Evolutionary conservation across 495 filamentous ascomycete species (phyloP).

Genomic region (Trichocladium antarcticum): DNA sequence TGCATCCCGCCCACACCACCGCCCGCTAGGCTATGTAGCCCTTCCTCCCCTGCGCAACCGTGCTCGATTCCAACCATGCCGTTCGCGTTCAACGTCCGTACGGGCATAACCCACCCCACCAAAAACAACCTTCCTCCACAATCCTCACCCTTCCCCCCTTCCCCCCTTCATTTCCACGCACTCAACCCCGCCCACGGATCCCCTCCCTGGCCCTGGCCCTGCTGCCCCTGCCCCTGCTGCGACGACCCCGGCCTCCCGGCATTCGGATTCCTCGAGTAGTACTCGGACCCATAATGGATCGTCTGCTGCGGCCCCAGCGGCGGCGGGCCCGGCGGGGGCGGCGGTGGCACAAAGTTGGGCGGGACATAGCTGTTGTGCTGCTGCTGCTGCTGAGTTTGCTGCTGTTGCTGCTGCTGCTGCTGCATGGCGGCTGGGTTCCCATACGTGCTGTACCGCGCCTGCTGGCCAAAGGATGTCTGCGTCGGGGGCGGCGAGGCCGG

Average conservation of each 20-base stretch:
- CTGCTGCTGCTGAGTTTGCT: conserved; percentile 7
- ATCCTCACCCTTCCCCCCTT: not conserved
- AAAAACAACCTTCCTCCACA: not conserved
- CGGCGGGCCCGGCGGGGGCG: conserved; percentile 75
- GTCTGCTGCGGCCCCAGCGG: conserved; percentile 61
- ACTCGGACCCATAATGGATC: conserved; percentile 36
- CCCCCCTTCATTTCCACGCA: conserved; percentile 59
- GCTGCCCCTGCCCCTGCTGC: conserved; percentile 31
- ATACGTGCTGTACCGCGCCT: conserved; percentile 32
- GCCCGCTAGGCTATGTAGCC: no score
- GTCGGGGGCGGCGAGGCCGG: conserved; percentile 46
- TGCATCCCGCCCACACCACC: no score
- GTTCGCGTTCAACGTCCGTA: no score
- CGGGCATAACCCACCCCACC: no score
- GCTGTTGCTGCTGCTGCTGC: conserved; percentile 12
- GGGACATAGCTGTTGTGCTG: conserved; percentile 45
- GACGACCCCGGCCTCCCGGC: conserved; percentile 14
- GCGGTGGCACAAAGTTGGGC: conserved; percentile 79
- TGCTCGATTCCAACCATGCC: no score
- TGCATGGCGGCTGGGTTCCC: conserved; percentile 33
- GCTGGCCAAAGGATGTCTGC: conserved; percentile 36
- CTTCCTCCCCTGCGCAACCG: no score
- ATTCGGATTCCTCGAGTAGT: conserved; percentile 23
- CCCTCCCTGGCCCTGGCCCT: conserved; percentile 29
- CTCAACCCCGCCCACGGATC: conserved; percentile 85